Conservation (phyloP, 352 stramenopile genomes). For the Phytopythium montanum region DNA sequence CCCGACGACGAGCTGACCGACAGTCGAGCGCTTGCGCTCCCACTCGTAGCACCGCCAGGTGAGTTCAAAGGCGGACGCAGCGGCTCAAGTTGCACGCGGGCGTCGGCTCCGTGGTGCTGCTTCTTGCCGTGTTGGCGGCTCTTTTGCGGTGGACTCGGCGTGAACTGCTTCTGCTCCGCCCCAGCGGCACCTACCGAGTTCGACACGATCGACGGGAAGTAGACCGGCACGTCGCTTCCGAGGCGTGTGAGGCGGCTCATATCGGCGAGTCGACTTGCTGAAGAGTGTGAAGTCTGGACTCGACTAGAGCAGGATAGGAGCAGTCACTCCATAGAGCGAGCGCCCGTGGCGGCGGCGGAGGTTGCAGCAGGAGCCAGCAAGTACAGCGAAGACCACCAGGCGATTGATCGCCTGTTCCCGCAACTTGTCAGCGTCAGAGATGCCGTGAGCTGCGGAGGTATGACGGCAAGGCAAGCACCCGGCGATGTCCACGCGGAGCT, state of each 20-base stretch:
- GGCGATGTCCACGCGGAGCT: no score
- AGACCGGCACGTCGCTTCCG: constrained; percentile 36
- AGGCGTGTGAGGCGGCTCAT: constrained; percentile 37
- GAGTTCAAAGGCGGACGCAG: constrained; percentile 28
- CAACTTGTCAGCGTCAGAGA: background rate
- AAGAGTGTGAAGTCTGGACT: background rate
- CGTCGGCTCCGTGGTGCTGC: constrained; percentile 39
- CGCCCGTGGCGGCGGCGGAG: background rate
- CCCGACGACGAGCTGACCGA: constrained; percentile 38
- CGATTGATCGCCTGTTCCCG: background rate
- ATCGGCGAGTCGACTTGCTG: background rate
- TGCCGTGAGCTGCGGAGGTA: background rate
- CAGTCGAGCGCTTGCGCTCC: constrained; percentile 17
- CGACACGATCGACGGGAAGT: constrained; percentile 49
- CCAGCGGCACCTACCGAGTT: constrained; percentile 10
- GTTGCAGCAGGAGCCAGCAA: background rate
- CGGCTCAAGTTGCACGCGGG: constrained; percentile 60
- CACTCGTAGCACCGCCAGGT: background rate
- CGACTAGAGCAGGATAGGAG: constrained; percentile 1
- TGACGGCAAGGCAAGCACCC: no score
- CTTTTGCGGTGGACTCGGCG: constrained; percentile 53
- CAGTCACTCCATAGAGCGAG: constrained; percentile 2
- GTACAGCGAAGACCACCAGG: background rate
- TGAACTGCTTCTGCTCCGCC: constrained; percentile 26
- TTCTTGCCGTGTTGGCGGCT: constrained; percentile 52